Evolutionary conservation across 2,329 filamentous ascomycete species (phyloP).

Genomic region (Colletotrichum neosansevieriae): DNA sequence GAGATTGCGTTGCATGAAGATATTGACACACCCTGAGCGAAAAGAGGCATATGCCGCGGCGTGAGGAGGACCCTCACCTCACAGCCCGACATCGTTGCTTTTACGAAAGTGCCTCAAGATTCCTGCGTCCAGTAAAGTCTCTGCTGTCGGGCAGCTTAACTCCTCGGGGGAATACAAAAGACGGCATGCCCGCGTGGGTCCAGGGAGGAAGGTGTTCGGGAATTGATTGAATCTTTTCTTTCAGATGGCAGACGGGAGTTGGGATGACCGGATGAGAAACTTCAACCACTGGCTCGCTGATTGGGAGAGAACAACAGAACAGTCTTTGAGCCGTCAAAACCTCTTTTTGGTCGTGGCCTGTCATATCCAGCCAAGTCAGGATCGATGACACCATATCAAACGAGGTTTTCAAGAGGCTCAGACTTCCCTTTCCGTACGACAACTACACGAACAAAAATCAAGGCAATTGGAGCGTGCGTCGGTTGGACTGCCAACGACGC

Average conservation of each 20-base stretch:
- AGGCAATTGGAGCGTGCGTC: neutral
- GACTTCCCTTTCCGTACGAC: neutral
- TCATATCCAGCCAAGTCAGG: neutral
- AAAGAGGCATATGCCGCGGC: conserved; percentile 1
- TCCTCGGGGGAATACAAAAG: no score
- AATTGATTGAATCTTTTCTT: neutral
- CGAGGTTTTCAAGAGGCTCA: neutral
- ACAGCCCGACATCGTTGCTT: neutral
- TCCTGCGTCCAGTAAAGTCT: conserved; percentile 7
- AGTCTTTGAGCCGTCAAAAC: neutral
- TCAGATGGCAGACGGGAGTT: conserved; percentile 9
- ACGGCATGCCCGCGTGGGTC: no score
- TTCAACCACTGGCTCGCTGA: neutral
- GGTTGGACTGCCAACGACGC: conserved; percentile 30
- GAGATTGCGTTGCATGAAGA: conserved; percentile 6
- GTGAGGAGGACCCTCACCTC: neutral
- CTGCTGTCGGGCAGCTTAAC: conserved; percentile 14
- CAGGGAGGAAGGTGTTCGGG: neutral
- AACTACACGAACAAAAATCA: neutral
- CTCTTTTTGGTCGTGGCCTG: conserved; percentile 6
- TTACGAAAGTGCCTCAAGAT: neutral
- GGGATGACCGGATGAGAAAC: neutral
- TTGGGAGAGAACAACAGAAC: neutral
- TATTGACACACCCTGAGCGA: conserved; percentile 27
- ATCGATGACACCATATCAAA: neutral